These are phyloP conservation scores for Cercospora zeina DNA, from an alignment of 2,329 filamentous ascomycete genomes.

Conservation along the genomic window DNA sequence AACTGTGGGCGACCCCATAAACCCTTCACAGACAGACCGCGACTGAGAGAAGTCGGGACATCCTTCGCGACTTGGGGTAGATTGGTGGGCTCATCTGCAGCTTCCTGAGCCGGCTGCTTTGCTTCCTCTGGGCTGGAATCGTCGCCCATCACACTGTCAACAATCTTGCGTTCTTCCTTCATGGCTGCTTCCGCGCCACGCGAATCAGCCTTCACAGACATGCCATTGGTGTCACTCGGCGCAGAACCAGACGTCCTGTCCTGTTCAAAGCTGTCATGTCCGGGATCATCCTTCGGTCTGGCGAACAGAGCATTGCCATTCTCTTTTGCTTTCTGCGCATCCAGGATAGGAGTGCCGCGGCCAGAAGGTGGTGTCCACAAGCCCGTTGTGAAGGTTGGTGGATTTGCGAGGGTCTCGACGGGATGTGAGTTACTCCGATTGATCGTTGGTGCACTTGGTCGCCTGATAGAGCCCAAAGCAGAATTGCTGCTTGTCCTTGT, in stretches of 20 bases:
- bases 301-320: constrained; percentile 20
- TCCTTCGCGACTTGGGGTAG: constrained; percentile 25
- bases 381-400: constrained; percentile 32
- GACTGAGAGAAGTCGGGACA: constrained; percentile 28
- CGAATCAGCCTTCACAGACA: constrained; percentile 1
- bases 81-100: constrained; percentile 24
- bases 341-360: constrained; percentile 29
- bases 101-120: constrained; percentile 20
- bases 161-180: constrained; percentile 13
- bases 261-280: constrained; percentile 16
- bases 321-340: constrained; percentile 31
- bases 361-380: constrained; percentile 44
- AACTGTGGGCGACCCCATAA: constrained; percentile 47
- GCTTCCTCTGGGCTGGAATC: constrained; percentile 14
- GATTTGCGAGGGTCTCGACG: constrained; percentile 38
- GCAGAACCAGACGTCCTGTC: constrained; percentile 41
- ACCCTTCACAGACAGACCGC: constrained; percentile 41
- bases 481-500: constrained; percentile 27
- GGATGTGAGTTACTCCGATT: constrained; percentile 36
- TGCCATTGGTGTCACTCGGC: constrained; percentile 13
- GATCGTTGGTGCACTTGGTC: constrained; percentile 23
- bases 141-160: constrained; percentile 25
- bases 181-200: constrained; percentile 8
- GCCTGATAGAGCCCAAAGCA: constrained; percentile 30
- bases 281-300: constrained; percentile 21